Conservation (phyloP, 2,329 filamentous ascomycete genomes). For the Hypoxylon sp. region DNA sequence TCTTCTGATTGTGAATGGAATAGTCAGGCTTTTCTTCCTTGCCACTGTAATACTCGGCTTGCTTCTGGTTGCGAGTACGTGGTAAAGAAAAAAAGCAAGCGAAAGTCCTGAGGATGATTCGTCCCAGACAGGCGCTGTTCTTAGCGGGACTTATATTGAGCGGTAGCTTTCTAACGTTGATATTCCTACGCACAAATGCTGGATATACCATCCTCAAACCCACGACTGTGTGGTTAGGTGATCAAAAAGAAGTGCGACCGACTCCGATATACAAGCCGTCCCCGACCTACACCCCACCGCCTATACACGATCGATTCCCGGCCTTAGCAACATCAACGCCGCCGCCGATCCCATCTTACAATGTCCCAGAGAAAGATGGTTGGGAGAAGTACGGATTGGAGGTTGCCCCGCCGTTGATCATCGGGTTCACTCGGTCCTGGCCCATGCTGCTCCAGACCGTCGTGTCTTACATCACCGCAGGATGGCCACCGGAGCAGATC, state of each 20-base stretch:
- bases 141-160: slow-evolving; percentile 27
- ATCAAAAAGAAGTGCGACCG: slow-evolving; percentile 24
- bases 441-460: slow-evolving; percentile 64
- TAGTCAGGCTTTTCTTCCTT: too few relatives aligned
- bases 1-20: too few relatives aligned
- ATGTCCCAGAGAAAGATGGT: slow-evolving; percentile 50
- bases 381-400: slow-evolving; percentile 51
- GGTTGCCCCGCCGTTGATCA: slow-evolving; percentile 59
- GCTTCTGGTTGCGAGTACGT: too few relatives aligned
- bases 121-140: slow-evolving; percentile 32
- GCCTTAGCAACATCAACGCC: slow-evolving; percentile 47
- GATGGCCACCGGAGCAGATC: slow-evolving; percentile 65
- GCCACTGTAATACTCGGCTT: too few relatives aligned
- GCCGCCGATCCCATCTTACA: slow-evolving; percentile 56
- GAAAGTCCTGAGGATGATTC: slow-evolving; percentile 32
- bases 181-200: slow-evolving; percentile 24
- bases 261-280: slow-evolving; percentile 47
- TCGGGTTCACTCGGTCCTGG: slow-evolving; percentile 67
- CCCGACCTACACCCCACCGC: slow-evolving; percentile 49
- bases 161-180: slow-evolving; percentile 28
- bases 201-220: slow-evolving; percentile 19
- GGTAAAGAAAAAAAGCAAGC: too few relatives aligned
- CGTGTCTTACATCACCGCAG: slow-evolving; percentile 65
- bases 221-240: slow-evolving; percentile 4
- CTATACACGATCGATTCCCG: slow-evolving; percentile 55